These are phyloP conservation scores for Ustilago lituana DNA, from an alignment of 1,284 basidiomycete species.

Conservation along the genomic window DNA sequence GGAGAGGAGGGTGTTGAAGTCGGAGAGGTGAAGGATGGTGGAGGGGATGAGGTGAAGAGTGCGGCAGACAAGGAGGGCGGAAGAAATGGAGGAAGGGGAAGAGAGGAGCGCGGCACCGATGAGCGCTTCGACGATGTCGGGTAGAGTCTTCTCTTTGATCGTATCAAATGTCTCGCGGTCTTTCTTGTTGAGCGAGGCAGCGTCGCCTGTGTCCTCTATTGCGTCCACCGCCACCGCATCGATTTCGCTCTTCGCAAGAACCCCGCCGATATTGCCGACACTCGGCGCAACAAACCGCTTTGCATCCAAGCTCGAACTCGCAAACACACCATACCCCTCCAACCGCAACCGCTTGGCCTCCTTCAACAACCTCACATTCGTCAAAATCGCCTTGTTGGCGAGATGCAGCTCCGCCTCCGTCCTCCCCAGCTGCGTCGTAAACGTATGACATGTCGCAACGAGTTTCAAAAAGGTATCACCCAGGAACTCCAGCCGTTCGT, in stretches of 20 bases:
- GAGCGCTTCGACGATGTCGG: slow-evolving; percentile 49
- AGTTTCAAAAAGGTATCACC: slow-evolving; percentile 56
- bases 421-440: slow-evolving; percentile 22
- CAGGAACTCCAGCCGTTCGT: slow-evolving; percentile 52
- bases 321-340: slow-evolving; percentile 17
- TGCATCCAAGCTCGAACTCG: not conserved
- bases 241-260: not conserved
- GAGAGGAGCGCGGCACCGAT: slow-evolving; percentile 37
- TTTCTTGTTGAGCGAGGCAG: too few relatives aligned
- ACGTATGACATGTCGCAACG: slow-evolving; percentile 42
- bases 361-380: slow-evolving; percentile 39
- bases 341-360: slow-evolving; percentile 29
- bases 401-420: slow-evolving; percentile 47
- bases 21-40: slow-evolving; percentile 4
- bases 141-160: slow-evolving; percentile 36
- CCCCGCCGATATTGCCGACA: slow-evolving; percentile 1
- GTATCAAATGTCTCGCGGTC: too few relatives aligned
- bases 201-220: too few relatives aligned
- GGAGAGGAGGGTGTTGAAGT: slow-evolving; percentile 21
- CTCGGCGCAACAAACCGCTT: slow-evolving; percentile 10
- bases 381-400: slow-evolving; percentile 41
- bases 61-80: slow-evolving; percentile 14
- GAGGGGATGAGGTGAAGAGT: slow-evolving; percentile 22
- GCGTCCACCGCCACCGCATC: not conserved
- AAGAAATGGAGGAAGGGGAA: not conserved